Evolutionary conservation across 1,284 basidiomycete genomes (phyloP).

Genomic region (Caloboletus firmus): DNA sequence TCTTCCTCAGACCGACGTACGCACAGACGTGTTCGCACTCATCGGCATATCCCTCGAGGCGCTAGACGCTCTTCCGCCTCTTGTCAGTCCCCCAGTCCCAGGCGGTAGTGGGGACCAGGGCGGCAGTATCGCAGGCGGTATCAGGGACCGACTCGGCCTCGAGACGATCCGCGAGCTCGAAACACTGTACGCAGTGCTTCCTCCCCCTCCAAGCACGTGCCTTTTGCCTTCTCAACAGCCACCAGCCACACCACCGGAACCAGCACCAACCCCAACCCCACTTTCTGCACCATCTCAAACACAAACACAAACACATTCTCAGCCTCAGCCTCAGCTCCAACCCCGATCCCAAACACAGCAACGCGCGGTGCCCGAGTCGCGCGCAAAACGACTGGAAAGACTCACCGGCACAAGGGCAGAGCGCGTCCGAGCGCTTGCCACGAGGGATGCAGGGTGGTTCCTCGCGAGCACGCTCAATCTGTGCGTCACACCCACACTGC

Average conservation of each 20-base stretch:
- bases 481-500: slow-evolving; percentile 8
- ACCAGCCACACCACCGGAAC: not conserved
- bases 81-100: not conserved
- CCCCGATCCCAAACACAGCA: not conserved
- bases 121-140: slow-evolving; percentile 3
- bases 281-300: not conserved
- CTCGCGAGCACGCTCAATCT: slow-evolving; percentile 29
- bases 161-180: slow-evolving; percentile 31
- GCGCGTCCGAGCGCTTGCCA: slow-evolving; percentile 24
- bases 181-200: slow-evolving; percentile 13
- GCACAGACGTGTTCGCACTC: slow-evolving; percentile 26
- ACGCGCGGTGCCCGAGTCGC: not conserved
- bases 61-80: slow-evolving; percentile 17
- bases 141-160: slow-evolving; percentile 26
- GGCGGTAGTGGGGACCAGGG: no score
- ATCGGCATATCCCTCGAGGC: slow-evolving; percentile 23
- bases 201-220: not conserved
- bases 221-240: slow-evolving; percentile 1
- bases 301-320: not conserved
- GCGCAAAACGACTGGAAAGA: slow-evolving; percentile 9
- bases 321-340: not conserved
- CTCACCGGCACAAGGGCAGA: slow-evolving; percentile 17
- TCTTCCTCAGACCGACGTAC: slow-evolving; percentile 10
- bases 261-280: not conserved
- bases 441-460: slow-evolving; percentile 29